Base-by-base conservation (phyloP, 306 rosid genomes). In the Pyrus pyrifolia region DNA sequence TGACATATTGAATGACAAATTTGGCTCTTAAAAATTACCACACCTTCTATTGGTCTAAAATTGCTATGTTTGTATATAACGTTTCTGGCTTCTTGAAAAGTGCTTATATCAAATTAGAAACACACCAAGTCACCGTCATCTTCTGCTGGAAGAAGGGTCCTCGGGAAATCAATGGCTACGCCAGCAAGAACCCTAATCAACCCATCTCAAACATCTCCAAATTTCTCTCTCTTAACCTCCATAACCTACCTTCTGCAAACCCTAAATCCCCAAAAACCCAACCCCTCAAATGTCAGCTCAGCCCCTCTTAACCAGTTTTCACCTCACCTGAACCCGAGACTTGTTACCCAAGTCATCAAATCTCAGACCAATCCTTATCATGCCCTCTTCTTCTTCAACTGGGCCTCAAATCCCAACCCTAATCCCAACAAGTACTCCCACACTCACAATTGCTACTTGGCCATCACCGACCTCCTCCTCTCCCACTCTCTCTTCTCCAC, bases 401-500 rank as follows among this genome's bases (percentile, higher is more conserved):
- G 84, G 84, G 77, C 84, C 3, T 49, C 84, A n/a, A 81, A 70
- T 30, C 77, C 84, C 4, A 27, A 38, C 38, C 80, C 77, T 17
- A 81, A 76, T 30, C 76, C 76, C 18, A 57, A 66, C 51, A 66
- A 73, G 62, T 81, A 81, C 58, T 49, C 80, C 76, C 84, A 81
- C 77, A 35, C 76, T 9, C 63, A 59, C 73, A 49, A 18, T 1
- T 81, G 80, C 73, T 81, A 69, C 77, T 40, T n/a, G 35, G 80
- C 84, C 35, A 81, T 81, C 67, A 49, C 60, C 25, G 80, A 69
- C 57, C 78, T 83, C 74, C 82, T 83, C 27, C 83, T 86, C 40
- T 83, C 83, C 33, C 89, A 84, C 80, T 84, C 88, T 67, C 88
- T 86, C 58, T 82, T 86, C 86, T 75, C 85, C 85, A 60, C 87